These are phyloP conservation scores for Uncinocarpus reesii DNA, from an alignment of 2,329 filamentous ascomycete species.

Conservation along the genomic window DNA sequence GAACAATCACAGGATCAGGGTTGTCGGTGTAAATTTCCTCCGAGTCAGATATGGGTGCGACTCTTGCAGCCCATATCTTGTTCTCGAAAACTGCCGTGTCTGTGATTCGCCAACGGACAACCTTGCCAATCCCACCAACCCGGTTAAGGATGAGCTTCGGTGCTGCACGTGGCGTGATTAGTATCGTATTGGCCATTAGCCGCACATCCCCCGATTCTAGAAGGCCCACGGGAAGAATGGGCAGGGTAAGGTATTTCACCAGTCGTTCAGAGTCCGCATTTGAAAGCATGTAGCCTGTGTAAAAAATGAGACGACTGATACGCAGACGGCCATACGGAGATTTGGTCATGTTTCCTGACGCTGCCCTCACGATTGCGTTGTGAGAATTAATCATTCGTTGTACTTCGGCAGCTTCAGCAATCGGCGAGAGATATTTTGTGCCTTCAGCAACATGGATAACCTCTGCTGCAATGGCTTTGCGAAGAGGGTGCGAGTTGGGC, in stretches of 20 bases:
- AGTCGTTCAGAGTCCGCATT: conserved; percentile 62
- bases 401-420: conserved; percentile 69
- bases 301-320: conserved; percentile 81
- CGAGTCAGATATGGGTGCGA: conserved; percentile 59
- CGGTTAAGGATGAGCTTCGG: conserved; percentile 64
- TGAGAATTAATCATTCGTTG: conserved; percentile 84
- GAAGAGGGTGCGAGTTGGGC: conserved; percentile 35
- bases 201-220: conserved; percentile 61
- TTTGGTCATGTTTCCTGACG: conserved; percentile 29
- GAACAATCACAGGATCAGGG: conserved; percentile 64
- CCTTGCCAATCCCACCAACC: conserved; percentile 76
- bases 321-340: conserved; percentile 45
- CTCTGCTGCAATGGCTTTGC: conserved; percentile 61
- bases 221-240: conserved; percentile 51
- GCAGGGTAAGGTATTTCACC: conserved; percentile 48
- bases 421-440: conserved; percentile 62
- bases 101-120: conserved; percentile 72
- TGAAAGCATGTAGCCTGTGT: conserved; percentile 80
- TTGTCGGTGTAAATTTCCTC: conserved; percentile 70
- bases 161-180: conserved; percentile 73
- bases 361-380: conserved; percentile 44
- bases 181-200: conserved; percentile 76
- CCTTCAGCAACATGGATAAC: conserved; percentile 78
- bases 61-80: conserved; percentile 74
- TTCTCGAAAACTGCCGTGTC: conserved; percentile 66